Evolutionary conservation across 2,329 filamentous ascomycete genomes (phyloP).

Genomic region (Trichoderma harzianum): DNA sequence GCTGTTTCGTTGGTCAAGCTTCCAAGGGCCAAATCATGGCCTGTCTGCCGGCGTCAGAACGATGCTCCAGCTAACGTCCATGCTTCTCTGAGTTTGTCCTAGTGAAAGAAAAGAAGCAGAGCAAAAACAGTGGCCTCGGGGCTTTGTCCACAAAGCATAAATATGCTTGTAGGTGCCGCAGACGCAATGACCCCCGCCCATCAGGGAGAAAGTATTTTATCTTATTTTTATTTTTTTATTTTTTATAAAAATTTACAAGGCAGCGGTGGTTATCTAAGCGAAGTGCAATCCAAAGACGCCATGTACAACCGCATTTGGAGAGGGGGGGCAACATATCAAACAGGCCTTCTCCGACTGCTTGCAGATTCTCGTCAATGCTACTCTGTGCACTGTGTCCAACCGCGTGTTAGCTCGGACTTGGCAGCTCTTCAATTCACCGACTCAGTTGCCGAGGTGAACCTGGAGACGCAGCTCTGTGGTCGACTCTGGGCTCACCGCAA

Average conservation of each 20-base stretch:
- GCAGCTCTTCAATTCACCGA: constrained; percentile 12
- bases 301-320: background rate
- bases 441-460: constrained; percentile 14
- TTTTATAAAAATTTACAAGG: background rate
- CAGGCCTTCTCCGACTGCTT: constrained; percentile 4
- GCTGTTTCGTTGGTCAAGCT: constrained; percentile 23
- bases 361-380: constrained; percentile 5
- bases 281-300: background rate
- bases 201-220: background rate
- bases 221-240: background rate
- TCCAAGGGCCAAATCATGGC: constrained; percentile 13
- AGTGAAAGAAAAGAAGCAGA: background rate
- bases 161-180: background rate
- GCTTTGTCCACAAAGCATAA: background rate
- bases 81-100: constrained; percentile 14
- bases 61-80: constrained; percentile 16
- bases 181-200: background rate
- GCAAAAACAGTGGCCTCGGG: background rate
- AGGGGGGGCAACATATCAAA: background rate
- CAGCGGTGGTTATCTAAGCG: background rate
- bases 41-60: constrained; percentile 15
- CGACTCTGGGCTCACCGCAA: constrained; percentile 17
- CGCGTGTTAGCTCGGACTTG: constrained; percentile 9
- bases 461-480: background rate
- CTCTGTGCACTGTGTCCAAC: constrained; percentile 6